These are phyloP conservation scores for Cercospora sp. DNA, from an alignment of 2,329 filamentous ascomycete species.

Conservation along the genomic window DNA sequence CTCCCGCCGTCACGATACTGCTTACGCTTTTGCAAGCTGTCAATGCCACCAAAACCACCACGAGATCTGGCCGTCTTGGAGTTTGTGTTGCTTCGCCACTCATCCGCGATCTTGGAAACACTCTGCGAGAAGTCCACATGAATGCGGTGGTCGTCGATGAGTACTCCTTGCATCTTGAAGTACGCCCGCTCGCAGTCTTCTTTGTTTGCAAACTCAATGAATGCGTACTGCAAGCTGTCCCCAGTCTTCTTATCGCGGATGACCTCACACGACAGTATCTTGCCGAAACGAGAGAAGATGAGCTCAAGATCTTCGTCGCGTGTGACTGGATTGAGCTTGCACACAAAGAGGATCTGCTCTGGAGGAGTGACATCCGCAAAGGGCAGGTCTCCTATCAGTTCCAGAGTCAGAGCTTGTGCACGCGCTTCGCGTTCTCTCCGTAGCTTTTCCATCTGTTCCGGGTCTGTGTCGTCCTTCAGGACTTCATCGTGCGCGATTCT, in stretches of 20 bases:
- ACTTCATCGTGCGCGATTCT: conserved; percentile 88
- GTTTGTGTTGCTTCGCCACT: conserved; percentile 85
- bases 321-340: conserved; percentile 96
- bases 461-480: conserved; percentile 74
- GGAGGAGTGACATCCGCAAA: conserved; percentile 97
- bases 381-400: conserved; percentile 96
- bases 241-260: conserved; percentile 92
- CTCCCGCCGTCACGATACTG: conserved; percentile 67
- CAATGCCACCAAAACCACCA: conserved; percentile 89
- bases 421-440: conserved; percentile 87
- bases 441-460: conserved; percentile 75
- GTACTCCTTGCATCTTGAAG: conserved; percentile 96
- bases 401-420: conserved; percentile 89
- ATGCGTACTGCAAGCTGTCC: conserved; percentile 94
- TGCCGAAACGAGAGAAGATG: conserved; percentile 96
- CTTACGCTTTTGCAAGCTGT: conserved; percentile 81
- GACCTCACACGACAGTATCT: conserved; percentile 91
- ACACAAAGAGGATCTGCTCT: conserved; percentile 96
- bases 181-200: conserved; percentile 92
- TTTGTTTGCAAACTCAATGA: conserved; percentile 95
- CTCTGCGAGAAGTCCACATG: conserved; percentile 99
- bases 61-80: conserved; percentile 67
- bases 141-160: conserved; percentile 96
- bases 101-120: conserved; percentile 80
- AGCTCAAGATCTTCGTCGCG: conserved; percentile 91